phyloP scores from a whole-genome alignment of 495 filamentous ascomycete species.

The Aspergillus indologenus region DNA sequence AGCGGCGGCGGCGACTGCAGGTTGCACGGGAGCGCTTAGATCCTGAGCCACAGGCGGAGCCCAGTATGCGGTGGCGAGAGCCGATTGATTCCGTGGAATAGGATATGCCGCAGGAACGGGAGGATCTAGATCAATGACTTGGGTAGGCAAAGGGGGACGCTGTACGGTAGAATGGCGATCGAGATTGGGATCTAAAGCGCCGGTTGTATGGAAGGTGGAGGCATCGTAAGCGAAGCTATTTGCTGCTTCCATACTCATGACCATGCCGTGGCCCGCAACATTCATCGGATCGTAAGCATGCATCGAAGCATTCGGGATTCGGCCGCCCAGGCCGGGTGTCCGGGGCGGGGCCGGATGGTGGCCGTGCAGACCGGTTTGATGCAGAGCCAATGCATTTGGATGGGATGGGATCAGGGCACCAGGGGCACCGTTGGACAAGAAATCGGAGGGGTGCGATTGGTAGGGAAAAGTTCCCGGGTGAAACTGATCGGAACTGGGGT shows the following conservation, averaged over 20 bases:
- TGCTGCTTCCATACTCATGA: conserved; percentile 23
- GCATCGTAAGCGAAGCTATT: conserved; percentile 29
- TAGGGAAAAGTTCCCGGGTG: conserved; percentile 14
- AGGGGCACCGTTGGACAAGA: conserved; percentile 9
- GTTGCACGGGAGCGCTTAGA: background rate
- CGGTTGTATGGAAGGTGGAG: conserved; percentile 18
- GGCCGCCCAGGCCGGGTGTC: conserved; percentile 22
- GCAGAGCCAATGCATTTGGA: conserved; percentile 17
- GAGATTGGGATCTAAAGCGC: conserved; percentile 20
- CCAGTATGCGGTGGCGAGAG: conserved; percentile 13
- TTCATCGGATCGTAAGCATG: conserved; percentile 31
- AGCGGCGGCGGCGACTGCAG: background rate
- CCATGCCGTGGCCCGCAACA: conserved; percentile 20
- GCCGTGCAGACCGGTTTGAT: conserved; percentile 16
- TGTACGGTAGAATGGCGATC: conserved; percentile 14
- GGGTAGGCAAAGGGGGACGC: conserved; percentile 10
- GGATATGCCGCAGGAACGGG: conserved; percentile 9
- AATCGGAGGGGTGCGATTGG: conserved; percentile 11
- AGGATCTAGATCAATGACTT: conserved; percentile 11
- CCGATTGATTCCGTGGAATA: conserved; percentile 7
- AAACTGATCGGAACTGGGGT: conserved; percentile 14
- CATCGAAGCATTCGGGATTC: conserved; percentile 25
- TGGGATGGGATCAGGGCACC: conserved; percentile 24
- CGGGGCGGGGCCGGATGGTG: conserved; percentile 1
- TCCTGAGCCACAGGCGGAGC: conserved; percentile 2